Evolutionary conservation across 2,329 filamentous ascomycete genomes (phyloP).

Genomic region (Verticillium nubilum): DNA sequence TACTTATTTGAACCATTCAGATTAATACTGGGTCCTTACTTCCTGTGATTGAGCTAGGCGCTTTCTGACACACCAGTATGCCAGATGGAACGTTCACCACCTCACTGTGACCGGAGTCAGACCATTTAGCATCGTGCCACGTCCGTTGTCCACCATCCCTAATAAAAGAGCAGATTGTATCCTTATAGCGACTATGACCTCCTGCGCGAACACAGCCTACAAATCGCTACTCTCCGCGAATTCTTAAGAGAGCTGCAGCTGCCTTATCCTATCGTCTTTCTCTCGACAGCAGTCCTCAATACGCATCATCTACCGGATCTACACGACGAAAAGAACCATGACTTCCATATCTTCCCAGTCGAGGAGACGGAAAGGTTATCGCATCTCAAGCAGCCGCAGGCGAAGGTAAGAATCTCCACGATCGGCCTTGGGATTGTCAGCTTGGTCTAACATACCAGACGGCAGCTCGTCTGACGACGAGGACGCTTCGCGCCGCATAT

Average conservation of each 20-base stretch:
- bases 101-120: too few relatives aligned
- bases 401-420: not conserved
- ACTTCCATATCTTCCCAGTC: not conserved
- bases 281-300: not conserved
- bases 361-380: not conserved
- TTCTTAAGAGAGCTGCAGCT: not conserved
- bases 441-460: not conserved
- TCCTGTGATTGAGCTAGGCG: not conserved
- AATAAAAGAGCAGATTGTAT: too few relatives aligned
- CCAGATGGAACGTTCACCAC: too few relatives aligned
- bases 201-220: too few relatives aligned
- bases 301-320: not conserved
- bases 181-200: too few relatives aligned
- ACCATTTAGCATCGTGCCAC: too few relatives aligned
- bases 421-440: not conserved
- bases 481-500: constrained; percentile 2
- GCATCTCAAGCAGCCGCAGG: not conserved
- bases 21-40: not conserved
- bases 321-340: not conserved
- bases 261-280: not conserved
- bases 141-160: too few relatives aligned
- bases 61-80: too few relatives aligned
- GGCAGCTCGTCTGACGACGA: not conserved
- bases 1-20: not conserved
- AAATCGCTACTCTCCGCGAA: too few relatives aligned